A percentile compares a stretch with the other conserved stretches of the same genome.
Conservation (phyloP, 371 early-diverging fungal genomes). For the Funneliformis caledonium region DNA sequence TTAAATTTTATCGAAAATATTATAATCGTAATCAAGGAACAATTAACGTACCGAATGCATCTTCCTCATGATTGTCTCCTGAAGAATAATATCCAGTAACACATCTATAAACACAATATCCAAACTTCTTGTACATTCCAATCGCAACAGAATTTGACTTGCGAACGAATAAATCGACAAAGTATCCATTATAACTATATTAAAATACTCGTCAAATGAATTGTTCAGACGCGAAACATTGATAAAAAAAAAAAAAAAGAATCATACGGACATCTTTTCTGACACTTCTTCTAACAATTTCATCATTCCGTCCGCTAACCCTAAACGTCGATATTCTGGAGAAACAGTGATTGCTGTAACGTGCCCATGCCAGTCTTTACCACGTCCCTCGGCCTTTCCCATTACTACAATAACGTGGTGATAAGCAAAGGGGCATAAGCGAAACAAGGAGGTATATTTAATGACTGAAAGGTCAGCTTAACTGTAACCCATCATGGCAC, state of each 20-base stretch:
- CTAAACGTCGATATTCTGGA: constrained; percentile 93
- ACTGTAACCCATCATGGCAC: constrained; percentile 88
- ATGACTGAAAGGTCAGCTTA: constrained; percentile 19
- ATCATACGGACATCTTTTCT: constrained; percentile 68
- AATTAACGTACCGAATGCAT: constrained; percentile 78
- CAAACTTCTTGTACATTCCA: constrained; percentile 93
- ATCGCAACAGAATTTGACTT: constrained; percentile 95
- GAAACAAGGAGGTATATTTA: no score
- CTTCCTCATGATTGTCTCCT: constrained; percentile 69
- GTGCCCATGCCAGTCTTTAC: constrained; percentile 96
- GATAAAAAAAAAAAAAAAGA: neutral
- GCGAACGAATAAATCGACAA: constrained; percentile 98
- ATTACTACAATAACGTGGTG: constrained; percentile 62
- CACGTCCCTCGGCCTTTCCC: constrained; percentile 95
- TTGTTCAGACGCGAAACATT: neutral
- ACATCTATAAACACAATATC: constrained; percentile 91
- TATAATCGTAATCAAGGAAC: neutral
- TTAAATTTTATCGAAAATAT: neutral
- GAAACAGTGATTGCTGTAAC: constrained; percentile 98
- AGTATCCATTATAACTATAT: constrained; percentile 83
- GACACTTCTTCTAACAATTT: constrained; percentile 90
- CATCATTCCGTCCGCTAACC: constrained; percentile 94
- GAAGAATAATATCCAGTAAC: constrained; percentile 92
- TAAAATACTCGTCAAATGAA: neutral
- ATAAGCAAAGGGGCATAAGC: neutral